Evolutionary conservation across 1,284 basidiomycete genomes (phyloP).

Genomic region (Mycosarcoma maydis): DNA sequence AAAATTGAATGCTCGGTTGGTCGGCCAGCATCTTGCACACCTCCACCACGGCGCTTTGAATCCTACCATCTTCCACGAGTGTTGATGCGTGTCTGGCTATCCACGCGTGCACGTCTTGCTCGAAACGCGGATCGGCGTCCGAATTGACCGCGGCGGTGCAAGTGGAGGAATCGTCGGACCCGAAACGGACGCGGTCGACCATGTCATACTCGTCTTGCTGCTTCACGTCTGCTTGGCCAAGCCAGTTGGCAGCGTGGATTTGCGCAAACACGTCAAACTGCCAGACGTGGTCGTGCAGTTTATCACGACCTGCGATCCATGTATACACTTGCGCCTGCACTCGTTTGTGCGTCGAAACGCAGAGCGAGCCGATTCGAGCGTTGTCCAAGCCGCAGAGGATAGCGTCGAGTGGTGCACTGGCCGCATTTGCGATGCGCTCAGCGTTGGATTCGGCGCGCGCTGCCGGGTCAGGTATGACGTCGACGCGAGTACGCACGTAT

Average conservation of each 20-base stretch:
- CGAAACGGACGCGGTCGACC: conserved; percentile 29
- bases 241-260: conserved; percentile 34
- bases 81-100: neutral
- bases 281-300: conserved; percentile 34
- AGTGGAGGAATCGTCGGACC: too few relatives aligned
- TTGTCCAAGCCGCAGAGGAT: conserved; percentile 30
- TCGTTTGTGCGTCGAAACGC: neutral
- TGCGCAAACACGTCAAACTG: conserved; percentile 47
- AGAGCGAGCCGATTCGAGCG: conserved; percentile 10
- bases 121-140: too few relatives aligned
- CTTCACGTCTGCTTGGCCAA: conserved; percentile 28
- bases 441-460: conserved; percentile 20
- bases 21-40: conserved; percentile 10
- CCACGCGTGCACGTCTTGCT: neutral
- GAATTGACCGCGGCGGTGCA: neutral
- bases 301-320: conserved; percentile 31
- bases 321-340: conserved; percentile 37
- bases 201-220: conserved; percentile 46
- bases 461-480: conserved; percentile 18
- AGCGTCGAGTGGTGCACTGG: conserved; percentile 18
- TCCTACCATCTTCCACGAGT: neutral
- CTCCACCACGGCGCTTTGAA: conserved; percentile 1
- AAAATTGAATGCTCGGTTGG: conserved; percentile 42
- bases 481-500: conserved; percentile 26
- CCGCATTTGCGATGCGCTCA: conserved; percentile 25